These are phyloP conservation scores for Suillus hirtellus DNA, from an alignment of 768 basidiomycete genomes.

Conservation along the genomic window DNA sequence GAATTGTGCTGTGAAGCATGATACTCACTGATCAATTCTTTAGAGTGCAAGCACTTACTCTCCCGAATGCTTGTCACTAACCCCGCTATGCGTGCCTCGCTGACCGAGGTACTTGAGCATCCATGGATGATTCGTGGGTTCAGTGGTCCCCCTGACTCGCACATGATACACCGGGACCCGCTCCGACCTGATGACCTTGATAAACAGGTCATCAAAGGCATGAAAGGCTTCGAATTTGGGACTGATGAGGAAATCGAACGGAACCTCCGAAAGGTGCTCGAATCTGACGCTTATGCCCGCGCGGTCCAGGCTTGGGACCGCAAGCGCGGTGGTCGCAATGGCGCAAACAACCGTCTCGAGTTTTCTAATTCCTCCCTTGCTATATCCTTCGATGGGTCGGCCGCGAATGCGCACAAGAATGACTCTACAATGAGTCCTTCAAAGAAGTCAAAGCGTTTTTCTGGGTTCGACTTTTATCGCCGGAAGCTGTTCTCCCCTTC, in stretches of 20 bases:
- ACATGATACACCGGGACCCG: slow-evolving; percentile 88
- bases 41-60: slow-evolving; percentile 93
- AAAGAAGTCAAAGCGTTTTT: slow-evolving; percentile 83
- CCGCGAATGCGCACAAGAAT: slow-evolving; percentile 43
- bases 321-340: slow-evolving; percentile 50
- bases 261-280: slow-evolving; percentile 69
- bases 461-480: slow-evolving; percentile 92
- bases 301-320: slow-evolving; percentile 80
- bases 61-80: slow-evolving; percentile 96
- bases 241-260: slow-evolving; percentile 82
- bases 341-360: slow-evolving; percentile 46
- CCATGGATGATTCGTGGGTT: slow-evolving; percentile 94
- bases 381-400: slow-evolving; percentile 55
- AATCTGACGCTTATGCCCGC: slow-evolving; percentile 73
- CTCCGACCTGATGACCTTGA: slow-evolving; percentile 89
- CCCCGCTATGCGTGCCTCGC: slow-evolving; percentile 78
- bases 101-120: slow-evolving; percentile 83
- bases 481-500: slow-evolving; percentile 76
- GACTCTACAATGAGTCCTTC: slow-evolving; percentile 41
- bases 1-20: not conserved
- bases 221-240: slow-evolving; percentile 98
- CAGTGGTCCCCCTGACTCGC: slow-evolving; percentile 73
- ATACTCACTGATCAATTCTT: slow-evolving; percentile 15
- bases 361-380: slow-evolving; percentile 72
- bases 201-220: slow-evolving; percentile 78